Evolutionary conservation across 1,284 basidiomycete species (phyloP), one percentile per base, ranked within the genome.

Genomic region (Ustilago trichophora): DNA sequence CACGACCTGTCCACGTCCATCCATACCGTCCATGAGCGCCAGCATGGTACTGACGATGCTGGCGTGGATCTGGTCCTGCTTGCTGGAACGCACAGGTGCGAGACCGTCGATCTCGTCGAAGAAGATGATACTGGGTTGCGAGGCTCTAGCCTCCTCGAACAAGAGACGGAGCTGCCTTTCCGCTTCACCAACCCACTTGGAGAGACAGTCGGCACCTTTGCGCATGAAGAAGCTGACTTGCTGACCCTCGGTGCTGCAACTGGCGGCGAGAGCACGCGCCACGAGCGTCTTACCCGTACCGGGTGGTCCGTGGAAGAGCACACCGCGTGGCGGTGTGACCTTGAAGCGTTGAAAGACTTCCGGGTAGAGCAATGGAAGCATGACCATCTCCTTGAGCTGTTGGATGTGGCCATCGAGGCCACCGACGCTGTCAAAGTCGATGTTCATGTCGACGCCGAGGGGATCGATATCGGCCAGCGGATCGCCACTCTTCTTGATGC

Each of bases 21-120:
- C 96, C 96, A 99, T 99, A 41, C 96, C 96, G 81, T 98, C 96
- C 95, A 98, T 98, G 42, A 99, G 85, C 0, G 96, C 95, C 2
- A 99, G 86, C 12, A 99, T 85, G 0, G 96, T 99, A 41, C 91
- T 93, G 9, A 99, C 96, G 67, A 99, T 93, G 36, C 91, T 93
- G 0, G 96, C 95, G 80, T 99, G 96, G 52, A 98, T 98, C 83
- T 99, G 96, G 81, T 98, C 96, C 80, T 98, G 96, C 82, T 98
- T 98, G 42, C 92, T 93, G 40, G 93, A 96, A 31, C 96, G 89
- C 1, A 98, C 96, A 0, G 96, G 96, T 13, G 96, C 96, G 12
- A 99, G 88, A 1, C 94, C 95, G 78, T 99, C 96, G 72, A 99
- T 99, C 83, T 99, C 96, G 80, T 99, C 93, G 76, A 95, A 95